phyloP scores from a whole-genome alignment of 2,329 filamentous ascomycete species.

The Penicillium palitans region DNA sequence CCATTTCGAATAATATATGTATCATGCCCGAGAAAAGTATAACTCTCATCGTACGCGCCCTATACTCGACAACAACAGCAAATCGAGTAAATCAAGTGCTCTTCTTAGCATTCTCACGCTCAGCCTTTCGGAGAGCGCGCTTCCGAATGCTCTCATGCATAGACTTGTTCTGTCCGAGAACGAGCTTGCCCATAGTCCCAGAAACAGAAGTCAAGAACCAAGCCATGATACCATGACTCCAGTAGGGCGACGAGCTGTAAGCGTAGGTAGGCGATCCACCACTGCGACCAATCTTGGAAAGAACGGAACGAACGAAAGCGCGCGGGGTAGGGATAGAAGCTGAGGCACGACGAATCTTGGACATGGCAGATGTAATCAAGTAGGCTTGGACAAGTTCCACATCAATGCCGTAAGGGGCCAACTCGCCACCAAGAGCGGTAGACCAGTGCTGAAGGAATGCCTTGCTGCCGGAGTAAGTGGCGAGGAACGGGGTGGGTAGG shows the following conservation, averaged over 20 bases:
- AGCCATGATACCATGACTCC: slow-evolving; percentile 86
- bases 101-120: slow-evolving; percentile 68
- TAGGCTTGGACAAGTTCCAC: slow-evolving; percentile 93
- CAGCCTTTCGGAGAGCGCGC: slow-evolving; percentile 79
- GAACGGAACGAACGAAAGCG: slow-evolving; percentile 73
- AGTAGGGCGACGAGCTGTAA: slow-evolving; percentile 87
- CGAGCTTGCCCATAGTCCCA: slow-evolving; percentile 57
- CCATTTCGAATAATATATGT: slow-evolving; percentile 1
- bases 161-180: slow-evolving; percentile 61
- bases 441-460: slow-evolving; percentile 98
- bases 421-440: slow-evolving; percentile 77
- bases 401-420: slow-evolving; percentile 76
- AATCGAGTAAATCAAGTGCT: slow-evolving; percentile 28
- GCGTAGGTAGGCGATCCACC: slow-evolving; percentile 76
- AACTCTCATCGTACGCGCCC: background rate
- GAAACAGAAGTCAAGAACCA: slow-evolving; percentile 69
- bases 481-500: slow-evolving; percentile 85
- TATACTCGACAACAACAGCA: background rate
- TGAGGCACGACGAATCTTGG: slow-evolving; percentile 81
- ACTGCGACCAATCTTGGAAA: slow-evolving; percentile 76
- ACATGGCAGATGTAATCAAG: slow-evolving; percentile 94
- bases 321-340: slow-evolving; percentile 77
- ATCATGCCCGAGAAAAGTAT: background rate
- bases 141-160: slow-evolving; percentile 84
- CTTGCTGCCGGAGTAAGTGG: slow-evolving; percentile 96